Base-by-base conservation (phyloP, 2,329 filamentous ascomycete species). In the Sclerotiophoma versabilis region DNA sequence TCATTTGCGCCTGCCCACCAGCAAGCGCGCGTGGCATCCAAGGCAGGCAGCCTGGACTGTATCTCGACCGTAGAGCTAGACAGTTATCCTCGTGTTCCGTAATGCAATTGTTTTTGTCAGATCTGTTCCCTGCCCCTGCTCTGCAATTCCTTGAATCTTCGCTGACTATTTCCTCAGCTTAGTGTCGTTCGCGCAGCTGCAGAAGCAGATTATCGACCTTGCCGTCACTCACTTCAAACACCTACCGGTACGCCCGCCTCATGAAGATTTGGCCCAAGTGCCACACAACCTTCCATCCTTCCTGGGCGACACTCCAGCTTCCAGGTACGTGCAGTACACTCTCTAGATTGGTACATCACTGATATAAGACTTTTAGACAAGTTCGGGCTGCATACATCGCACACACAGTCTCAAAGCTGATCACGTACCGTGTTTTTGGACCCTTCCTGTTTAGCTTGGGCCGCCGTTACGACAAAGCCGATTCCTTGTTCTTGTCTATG, bases 381-480 rank as follows among this genome's bases (percentile, higher is more conserved):
- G 73, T 85, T 14, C 80, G 82, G 22, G 74, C 80, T 37, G 81
- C 82, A 19, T 84, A 84, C 61, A 73, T 84, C 23, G 79, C 82
- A 51, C 82, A 84, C 61, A 77, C 81, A n/a, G 76, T 85, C 34
- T 84, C 82, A 12, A 82, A 80, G 50, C 79, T 82, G n/a, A 72
- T 85, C 45, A 83, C 80, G 7, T 80, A 80, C 62, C 77, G 81
- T 30, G 81, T 85, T 29, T 85, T 85, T 71, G 80, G 82, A 22
- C 83, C 83, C 1, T 85, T 84, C 73, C 63, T 85, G 20, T 85
- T 85, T 71, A 83, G 81, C 22, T 72, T 84, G 2, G 80, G 81
- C 27, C 78, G 79, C 38, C 74, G 80, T 27, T 82, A 82, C 62
- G 81, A 83, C 64, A 83, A 83, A 61, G 80, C 81, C n/a, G 82